Evolutionary conservation across 805 yeast species (phyloP), one percentile per base, ranked within the genome.

Genomic region (Cyberlindnera mrakii): DNA sequence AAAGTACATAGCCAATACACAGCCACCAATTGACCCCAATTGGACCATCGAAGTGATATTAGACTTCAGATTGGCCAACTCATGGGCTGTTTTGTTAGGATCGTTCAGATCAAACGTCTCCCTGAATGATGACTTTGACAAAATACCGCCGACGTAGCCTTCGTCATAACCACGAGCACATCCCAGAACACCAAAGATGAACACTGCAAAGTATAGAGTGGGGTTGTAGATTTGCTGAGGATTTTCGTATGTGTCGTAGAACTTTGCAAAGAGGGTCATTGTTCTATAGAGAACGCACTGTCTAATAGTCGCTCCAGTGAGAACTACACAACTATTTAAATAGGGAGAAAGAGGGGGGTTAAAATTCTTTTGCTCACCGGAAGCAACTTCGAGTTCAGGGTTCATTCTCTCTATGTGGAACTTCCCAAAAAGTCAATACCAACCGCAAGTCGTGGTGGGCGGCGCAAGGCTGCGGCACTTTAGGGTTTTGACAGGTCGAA

Each of bases 21-120:
- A 63, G 16, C 83, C 83, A 33, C 74, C 79, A 32, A 76, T 67
- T 16, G 77, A 70, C 3, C 80, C 80, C 25, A 77, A 55, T 51
- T 74, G 79, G 8, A 77, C 82, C 82, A 78, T 78, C 6, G 80
- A 63, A 4, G 76, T 67, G 52, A 77, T 77, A 53, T 75, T 77
- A 6, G 80, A 72, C 48, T 67, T 68, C 48, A 72, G 56, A 48
- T 71, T 63, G 5, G 80, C 80, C n/a, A 70, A 34, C 11, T 66
- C 55, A 6, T 55, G 31, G 4, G 48, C 60, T 4, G 71, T 39
- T 48, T 66, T 67, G 19, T 50, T 47, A 5, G 63, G 53, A 50
- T 74, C 75, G 14, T 59, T 53, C 19, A 78, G 62, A 0, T 78
- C 78, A 51, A 75, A 75, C 39, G 59, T 57, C 6, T 53, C 41